Evolutionary conservation across 306 rosid genomes (phyloP).

Genomic region (Phaseolus lunatus): DNA sequence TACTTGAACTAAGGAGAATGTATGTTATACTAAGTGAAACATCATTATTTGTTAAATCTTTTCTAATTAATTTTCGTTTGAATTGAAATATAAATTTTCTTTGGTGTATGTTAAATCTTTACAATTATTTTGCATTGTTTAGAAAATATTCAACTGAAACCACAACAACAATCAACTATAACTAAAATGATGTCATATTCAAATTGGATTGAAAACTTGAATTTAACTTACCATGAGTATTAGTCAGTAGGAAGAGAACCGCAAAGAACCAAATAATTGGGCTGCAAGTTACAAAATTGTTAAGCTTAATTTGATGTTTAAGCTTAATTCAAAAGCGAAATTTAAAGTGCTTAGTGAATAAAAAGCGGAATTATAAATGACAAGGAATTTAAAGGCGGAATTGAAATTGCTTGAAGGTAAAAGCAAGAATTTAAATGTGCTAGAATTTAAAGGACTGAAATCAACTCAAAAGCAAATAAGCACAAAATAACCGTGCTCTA

Average conservation of each 20-base stretch:
- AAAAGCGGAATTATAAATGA: too few relatives aligned
- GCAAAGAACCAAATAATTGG: slow-evolving; percentile 85
- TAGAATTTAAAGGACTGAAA: too few relatives aligned
- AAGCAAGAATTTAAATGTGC: too few relatives aligned
- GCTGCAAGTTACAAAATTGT: slow-evolving; percentile 56
- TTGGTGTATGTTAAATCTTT: background rate
- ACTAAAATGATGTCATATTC: too few relatives aligned
- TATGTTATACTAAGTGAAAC: background rate
- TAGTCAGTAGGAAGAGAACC: slow-evolving; percentile 66
- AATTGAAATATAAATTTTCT: background rate
- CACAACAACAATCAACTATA: background rate
- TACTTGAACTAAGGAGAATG: background rate
- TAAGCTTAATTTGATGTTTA: slow-evolving; percentile 1
- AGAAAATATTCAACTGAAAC: background rate
- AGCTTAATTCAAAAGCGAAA: too few relatives aligned
- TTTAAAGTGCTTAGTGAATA: too few relatives aligned
- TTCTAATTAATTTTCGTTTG: background rate
- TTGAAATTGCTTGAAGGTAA: too few relatives aligned
- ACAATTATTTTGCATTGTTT: background rate
- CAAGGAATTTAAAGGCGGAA: too few relatives aligned
- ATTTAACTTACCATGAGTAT: slow-evolving; percentile 63
- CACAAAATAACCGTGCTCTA: too few relatives aligned
- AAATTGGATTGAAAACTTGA: background rate
- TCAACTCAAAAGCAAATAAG: too few relatives aligned
- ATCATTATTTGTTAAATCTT: background rate